A percentile compares a stretch with the other conserved stretches of the same genome.
Conservation (phyloP, 805 yeast genomes). For the Candida broadrunensis region DNA sequence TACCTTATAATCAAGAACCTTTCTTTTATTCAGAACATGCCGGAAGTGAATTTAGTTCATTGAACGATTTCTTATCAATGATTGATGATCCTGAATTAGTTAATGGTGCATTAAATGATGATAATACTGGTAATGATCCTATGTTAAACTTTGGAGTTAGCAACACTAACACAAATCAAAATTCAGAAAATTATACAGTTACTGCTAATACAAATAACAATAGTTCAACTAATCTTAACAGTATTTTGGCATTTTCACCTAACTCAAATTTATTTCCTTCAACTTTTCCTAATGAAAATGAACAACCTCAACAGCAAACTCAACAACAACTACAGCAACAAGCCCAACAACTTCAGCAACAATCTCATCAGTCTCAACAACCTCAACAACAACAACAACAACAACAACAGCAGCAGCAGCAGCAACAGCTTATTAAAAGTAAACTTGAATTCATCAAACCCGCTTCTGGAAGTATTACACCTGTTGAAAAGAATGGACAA, state of each 20-base stretch:
- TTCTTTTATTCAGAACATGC: slow-evolving; percentile 88
- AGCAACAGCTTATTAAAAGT: slow-evolving; percentile 4
- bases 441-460: slow-evolving; percentile 1
- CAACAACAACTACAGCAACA: slow-evolving; percentile 8
- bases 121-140: slow-evolving; percentile 14
- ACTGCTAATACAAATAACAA: slow-evolving; percentile 6
- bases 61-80: slow-evolving; percentile 86
- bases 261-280: slow-evolving; percentile 18
- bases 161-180: slow-evolving; percentile 1
- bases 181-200: background rate
- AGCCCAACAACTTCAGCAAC: slow-evolving; percentile 10
- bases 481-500: slow-evolving; percentile 8
- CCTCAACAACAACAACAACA: slow-evolving; percentile 9
- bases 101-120: slow-evolving; percentile 37
- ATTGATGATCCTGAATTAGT: slow-evolving; percentile 80
- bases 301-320: slow-evolving; percentile 6
- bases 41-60: slow-evolving; percentile 85
- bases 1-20: slow-evolving; percentile 60
- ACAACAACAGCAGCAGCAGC: slow-evolving; percentile 10
- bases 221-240: slow-evolving; percentile 12
- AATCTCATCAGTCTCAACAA: slow-evolving; percentile 4
- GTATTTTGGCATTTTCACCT: slow-evolving; percentile 29
- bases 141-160: slow-evolving; percentile 20
- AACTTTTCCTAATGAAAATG: slow-evolving; percentile 8
- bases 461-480: background rate